phyloP scores from a whole-genome alignment of 768 basidiomycete species.

The Leucosporidium creatinivorum region DNA sequence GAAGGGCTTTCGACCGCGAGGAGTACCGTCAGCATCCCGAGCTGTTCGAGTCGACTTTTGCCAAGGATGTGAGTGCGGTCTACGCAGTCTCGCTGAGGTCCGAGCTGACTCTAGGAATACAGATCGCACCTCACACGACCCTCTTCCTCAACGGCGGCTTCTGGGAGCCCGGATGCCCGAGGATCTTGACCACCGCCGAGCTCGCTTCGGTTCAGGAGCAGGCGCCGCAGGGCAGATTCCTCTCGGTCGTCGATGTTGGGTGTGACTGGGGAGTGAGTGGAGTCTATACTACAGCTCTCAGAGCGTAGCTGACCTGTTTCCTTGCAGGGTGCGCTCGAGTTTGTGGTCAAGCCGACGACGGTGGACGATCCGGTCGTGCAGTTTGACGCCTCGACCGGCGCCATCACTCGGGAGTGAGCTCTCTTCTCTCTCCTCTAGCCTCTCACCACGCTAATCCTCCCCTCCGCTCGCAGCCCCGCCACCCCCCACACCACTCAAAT shows the following conservation, averaged over 20 bases:
- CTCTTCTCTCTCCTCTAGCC: slow-evolving; percentile 39
- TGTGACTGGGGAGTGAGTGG: slow-evolving; percentile 69
- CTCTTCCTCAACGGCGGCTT: slow-evolving; percentile 80
- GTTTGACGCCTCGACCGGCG: slow-evolving; percentile 16
- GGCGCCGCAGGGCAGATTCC: slow-evolving; percentile 50
- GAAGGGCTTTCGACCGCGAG: slow-evolving; percentile 53
- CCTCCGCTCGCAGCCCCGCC: slow-evolving; percentile 48
- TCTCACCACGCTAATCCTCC: slow-evolving; percentile 9
- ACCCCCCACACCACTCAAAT: slow-evolving; percentile 52
- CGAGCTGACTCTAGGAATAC: no score
- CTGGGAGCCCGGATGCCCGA: slow-evolving; percentile 70
- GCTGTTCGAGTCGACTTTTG: slow-evolving; percentile 60
- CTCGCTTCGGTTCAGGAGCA: slow-evolving; percentile 46
- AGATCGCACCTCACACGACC: slow-evolving; percentile 80
- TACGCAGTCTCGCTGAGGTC: no score
- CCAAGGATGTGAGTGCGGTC: slow-evolving; percentile 58
- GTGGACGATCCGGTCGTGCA: slow-evolving; percentile 62
- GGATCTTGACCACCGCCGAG: slow-evolving; percentile 64
- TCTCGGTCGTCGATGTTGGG: slow-evolving; percentile 75
- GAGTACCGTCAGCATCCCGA: slow-evolving; percentile 70
- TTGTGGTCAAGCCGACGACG: slow-evolving; percentile 67
- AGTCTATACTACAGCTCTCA: no score
- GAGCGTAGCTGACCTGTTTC: neutral
- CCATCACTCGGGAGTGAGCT: slow-evolving; percentile 21
- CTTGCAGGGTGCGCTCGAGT: slow-evolving; percentile 70